Evolutionary conservation across 306 rosid genomes (phyloP), one percentile per base, ranked within the genome.

Genomic region (Trifolium subterraneum): DNA sequence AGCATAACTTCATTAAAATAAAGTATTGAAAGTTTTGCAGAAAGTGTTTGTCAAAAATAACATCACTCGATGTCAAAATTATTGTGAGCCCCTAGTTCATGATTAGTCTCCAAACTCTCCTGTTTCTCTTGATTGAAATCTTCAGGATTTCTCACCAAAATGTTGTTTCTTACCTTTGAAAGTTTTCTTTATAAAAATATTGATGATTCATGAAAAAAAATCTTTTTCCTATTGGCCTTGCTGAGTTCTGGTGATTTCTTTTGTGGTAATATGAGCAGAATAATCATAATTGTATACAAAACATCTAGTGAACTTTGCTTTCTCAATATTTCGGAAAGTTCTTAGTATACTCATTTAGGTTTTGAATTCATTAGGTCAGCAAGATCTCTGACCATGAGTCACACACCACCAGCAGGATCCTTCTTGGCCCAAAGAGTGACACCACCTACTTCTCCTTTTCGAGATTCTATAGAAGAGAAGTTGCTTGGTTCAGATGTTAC

Each of bases 341-440:
- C 42, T 80, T 65, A 66, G 48, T 65, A 16, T 61, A 36, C 62
- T 11, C 38, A 22, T 75, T 62, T 35, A 60, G 55, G 18, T 70
- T 63, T 66, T 66, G 67, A 73, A 78, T 78, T 64, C 76, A 79
- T 72, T 83, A 93, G 97, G 81, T 89, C 98, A 1, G 98, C 97
- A 64, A 90, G 98, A 77, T 88, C 90, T 84, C 83, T 90, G 62
- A 84, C 95, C 18, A 82, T 70, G 65, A 86, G 90, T 85, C 84
- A 82, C 68, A 89, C 98, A 67, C 90, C 98, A 58, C 61, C 89
- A 45, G 77, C 86, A 4, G 89, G 89, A 68, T 87, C 91, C 74
- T 4, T 78, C 64, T 62, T 86, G 70, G 85, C 86, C 70, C 90
- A 90, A 79, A 84, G 77, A 87, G 79, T 35, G 80, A 8, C 77